Evolutionary conservation across 2,329 filamentous ascomycete genomes (phyloP).

Genomic region (Stachybotrys elegans): DNA sequence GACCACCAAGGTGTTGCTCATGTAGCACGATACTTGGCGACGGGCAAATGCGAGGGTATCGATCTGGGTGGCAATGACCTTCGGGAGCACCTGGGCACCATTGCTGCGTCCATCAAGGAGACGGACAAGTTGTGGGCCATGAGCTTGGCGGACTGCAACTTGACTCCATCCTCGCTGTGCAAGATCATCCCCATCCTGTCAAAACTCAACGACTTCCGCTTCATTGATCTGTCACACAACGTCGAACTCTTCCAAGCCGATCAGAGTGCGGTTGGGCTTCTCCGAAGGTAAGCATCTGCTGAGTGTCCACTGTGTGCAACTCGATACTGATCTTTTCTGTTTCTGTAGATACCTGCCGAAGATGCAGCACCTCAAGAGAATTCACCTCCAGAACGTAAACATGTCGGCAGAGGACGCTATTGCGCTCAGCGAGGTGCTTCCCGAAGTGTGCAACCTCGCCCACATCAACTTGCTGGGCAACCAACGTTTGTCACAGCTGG

Average conservation of each 20-base stretch:
- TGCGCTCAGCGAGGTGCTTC: slow-evolving; percentile 81
- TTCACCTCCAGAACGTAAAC: slow-evolving; percentile 81
- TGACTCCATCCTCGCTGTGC: slow-evolving; percentile 67
- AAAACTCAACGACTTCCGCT: slow-evolving; percentile 69
- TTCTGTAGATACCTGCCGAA: slow-evolving; percentile 65
- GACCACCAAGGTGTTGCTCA: slow-evolving; percentile 69
- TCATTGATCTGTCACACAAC: slow-evolving; percentile 91
- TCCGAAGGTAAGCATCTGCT: slow-evolving; percentile 71
- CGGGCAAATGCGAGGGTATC: slow-evolving; percentile 76
- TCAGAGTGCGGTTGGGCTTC: slow-evolving; percentile 66
- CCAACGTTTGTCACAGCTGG: slow-evolving; percentile 62
- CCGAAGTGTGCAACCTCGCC: slow-evolving; percentile 74
- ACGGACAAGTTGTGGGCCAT: slow-evolving; percentile 68
- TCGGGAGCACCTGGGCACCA: slow-evolving; percentile 45
- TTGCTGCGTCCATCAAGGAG: slow-evolving; percentile 48
- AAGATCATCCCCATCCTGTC: slow-evolving; percentile 70
- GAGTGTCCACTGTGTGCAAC: too few species aligned
- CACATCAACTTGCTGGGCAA: slow-evolving; percentile 89
- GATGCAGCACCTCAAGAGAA: slow-evolving; percentile 69
- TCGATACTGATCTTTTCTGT: too few species aligned
- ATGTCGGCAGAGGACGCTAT: slow-evolving; percentile 86
- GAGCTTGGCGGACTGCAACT: slow-evolving; percentile 79
- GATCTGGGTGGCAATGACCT: slow-evolving; percentile 84
- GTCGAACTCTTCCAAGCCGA: slow-evolving; percentile 68
- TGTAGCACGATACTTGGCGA: slow-evolving; percentile 69